phyloP scores from a whole-genome alignment of 1,284 basidiomycete genomes.

The Retiboletus flavoniger region DNA sequence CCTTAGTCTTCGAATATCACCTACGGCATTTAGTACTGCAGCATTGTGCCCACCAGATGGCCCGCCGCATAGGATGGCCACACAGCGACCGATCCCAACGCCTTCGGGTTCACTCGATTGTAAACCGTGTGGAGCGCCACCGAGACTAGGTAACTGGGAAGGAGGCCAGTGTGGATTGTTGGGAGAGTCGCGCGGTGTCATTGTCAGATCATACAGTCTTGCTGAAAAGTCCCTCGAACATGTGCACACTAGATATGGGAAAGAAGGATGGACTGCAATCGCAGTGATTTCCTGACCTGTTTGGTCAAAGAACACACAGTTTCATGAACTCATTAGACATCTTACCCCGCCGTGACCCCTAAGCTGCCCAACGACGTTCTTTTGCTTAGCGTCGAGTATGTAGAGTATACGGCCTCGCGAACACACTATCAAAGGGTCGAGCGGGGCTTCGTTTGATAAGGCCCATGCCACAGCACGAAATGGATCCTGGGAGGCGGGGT shows the following conservation, averaged over 20 bases:
- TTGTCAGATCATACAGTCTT: slow-evolving; percentile 61
- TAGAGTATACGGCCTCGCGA: slow-evolving; percentile 52
- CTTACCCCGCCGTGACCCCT: slow-evolving; percentile 71
- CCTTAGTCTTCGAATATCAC: slow-evolving; percentile 21
- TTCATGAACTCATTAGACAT: slow-evolving; percentile 2
- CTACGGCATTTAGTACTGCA: slow-evolving; percentile 62
- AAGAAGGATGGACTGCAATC: slow-evolving; percentile 57
- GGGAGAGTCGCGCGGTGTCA: slow-evolving; percentile 35
- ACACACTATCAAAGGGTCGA: slow-evolving; percentile 57
- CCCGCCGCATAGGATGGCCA: slow-evolving; percentile 62
- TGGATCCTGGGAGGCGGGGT: slow-evolving; percentile 8
- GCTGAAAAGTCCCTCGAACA: slow-evolving; percentile 67
- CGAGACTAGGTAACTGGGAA: slow-evolving; percentile 46
- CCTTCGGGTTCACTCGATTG: slow-evolving; percentile 60
- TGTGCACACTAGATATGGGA: slow-evolving; percentile 60
- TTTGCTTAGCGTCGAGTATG: slow-evolving; percentile 46
- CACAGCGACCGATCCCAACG: slow-evolving; percentile 58
- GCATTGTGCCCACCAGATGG: slow-evolving; percentile 69
- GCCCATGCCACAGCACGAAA: slow-evolving; percentile 54
- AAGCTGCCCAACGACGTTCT: slow-evolving; percentile 44
- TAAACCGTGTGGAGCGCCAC: slow-evolving; percentile 68
- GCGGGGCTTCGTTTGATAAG: slow-evolving; percentile 42
- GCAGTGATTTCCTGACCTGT: slow-evolving; percentile 60
- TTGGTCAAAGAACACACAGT: slow-evolving; percentile 2
- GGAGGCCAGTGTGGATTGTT: slow-evolving; percentile 63